Evolutionary conservation across 2,329 filamentous ascomycete species (phyloP), one percentile per base, ranked within the genome.

Genomic region (Metarhizium anisopliae): DNA sequence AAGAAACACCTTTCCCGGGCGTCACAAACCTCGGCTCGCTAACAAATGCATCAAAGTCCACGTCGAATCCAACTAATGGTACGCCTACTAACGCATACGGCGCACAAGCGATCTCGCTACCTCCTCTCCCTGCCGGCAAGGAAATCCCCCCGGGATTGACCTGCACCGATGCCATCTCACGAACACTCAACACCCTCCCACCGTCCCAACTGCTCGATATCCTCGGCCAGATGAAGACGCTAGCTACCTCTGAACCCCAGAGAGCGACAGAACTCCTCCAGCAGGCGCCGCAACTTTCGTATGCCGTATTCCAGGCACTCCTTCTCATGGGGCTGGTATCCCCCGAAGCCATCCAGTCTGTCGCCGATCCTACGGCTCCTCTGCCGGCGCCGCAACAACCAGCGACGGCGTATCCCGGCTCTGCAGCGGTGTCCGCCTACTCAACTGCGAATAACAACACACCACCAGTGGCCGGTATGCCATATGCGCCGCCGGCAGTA

Each of bases 301-400:
- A 95, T 66, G 94, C 94, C 56, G 87, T 97, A 61, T 97, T 97
- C 74, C 93, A 97, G 72, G 89, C 92, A 29, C 81, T 97, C 10
- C 82, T 97, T 2, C 83, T 96, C 42, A 94, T 97, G 83, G 90
- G 91, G 50, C 84, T 97, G 10, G 90, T 97, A 55, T 93, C 94
- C 56, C 88, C 90, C 14, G 85, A 86, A 63, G 85, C 91, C 3
- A 85, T 97, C 55, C 82, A 86, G 59, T 86, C 87, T 4, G 89
- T 97, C 35, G 80, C 96, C 54, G 89, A 95, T 66, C 73, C 77
- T 4, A 60, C 77, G 74, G 68, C 74, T 69, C 60, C 73, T 35
- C 71, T 69, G 11, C 67, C 72, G 3, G 62, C 68, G 1, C 55
- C 69, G 1, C 56, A 65, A 2, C 62, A 66, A 8, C 61, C 66